Evolutionary conservation across 345 rosid genomes (phyloP), one percentile per base, ranked within the genome.

Genomic region (Linum tenue): DNA sequence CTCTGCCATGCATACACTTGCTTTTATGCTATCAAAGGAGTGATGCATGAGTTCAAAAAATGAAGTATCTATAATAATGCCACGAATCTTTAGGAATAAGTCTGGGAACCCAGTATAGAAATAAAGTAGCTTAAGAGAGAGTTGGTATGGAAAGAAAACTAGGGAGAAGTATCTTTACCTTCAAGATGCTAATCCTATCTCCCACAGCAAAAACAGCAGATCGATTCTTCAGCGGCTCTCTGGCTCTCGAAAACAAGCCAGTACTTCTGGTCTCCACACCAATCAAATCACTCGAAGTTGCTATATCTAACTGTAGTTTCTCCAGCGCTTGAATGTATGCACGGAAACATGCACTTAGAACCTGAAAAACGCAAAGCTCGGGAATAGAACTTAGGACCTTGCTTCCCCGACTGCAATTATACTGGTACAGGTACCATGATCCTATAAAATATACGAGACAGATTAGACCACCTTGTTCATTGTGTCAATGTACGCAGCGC

Each of bases 301-400:
- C 99, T 73, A 94, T 94, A 85, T 94, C 99, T 67, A 94, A 81
- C 72, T 94, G 97, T 62, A 94, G 79, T 72, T 94, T 94, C 79
- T 94, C 97, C 73, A 88, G 71, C 16, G 96, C 99, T 82, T 86
- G 96, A 78, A 90, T 94, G 79, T 90, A 94, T 71, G 97, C 95
- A 74, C 92, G 91, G 69, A 94, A 90, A 83, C 90, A 96, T 60
- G 99, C 96, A 83, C 99, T 90, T 69, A 94, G 76, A 67, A 94
- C 99, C 99, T 94, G 90, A 68, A 79, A 75, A 64, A 67, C 36
- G 5, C 36, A 57, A 48, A 48, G 14, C 3, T 3, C 9, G 53
- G 53, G 14, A 48, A 9, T 15, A 48, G 14, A 12, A 4, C 9
- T 48, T 7, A 15, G 3, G 14, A 48, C 1, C 53, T 3, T 48